These are phyloP conservation scores for Aspergillus sp. DNA, from an alignment of 2,329 filamentous ascomycete genomes.

Conservation along the genomic window DNA sequence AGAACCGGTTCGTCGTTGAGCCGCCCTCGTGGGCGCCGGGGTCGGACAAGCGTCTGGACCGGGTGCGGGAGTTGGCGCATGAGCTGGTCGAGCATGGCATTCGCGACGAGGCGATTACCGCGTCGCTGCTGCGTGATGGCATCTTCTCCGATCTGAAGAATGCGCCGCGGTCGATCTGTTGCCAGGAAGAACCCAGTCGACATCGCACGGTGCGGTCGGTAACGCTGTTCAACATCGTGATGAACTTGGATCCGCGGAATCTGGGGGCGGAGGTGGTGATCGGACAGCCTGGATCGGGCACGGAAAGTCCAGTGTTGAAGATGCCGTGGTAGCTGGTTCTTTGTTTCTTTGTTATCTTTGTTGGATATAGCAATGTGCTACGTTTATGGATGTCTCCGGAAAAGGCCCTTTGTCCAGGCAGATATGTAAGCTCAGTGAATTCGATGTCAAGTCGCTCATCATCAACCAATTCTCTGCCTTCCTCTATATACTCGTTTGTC, in stretches of 20 bases:
- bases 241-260: conserved; percentile 26
- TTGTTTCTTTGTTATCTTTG: neutral
- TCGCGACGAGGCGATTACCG: conserved; percentile 20
- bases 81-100: conserved; percentile 22
- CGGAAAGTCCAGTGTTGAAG: conserved; percentile 24
- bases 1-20: conserved; percentile 33
- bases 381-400: neutral
- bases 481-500: neutral
- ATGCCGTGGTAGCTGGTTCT: conserved; percentile 25
- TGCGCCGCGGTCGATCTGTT: conserved; percentile 36
- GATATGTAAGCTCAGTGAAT: neutral
- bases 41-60: conserved; percentile 31
- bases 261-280: conserved; percentile 34
- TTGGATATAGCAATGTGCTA: neutral
- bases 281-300: conserved; percentile 27
- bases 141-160: conserved; percentile 40
- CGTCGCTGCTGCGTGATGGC: conserved; percentile 24
- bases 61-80: conserved; percentile 23
- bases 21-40: conserved; percentile 31
- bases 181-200: conserved; percentile 26
- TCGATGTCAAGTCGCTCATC: neutral
- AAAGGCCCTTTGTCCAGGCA: neutral
- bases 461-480: neutral
- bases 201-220: conserved; percentile 29
- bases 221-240: conserved; percentile 39